phyloP scores from a whole-genome alignment of 2,329 filamentous ascomycete species.

The Corynespora cassiicola region DNA sequence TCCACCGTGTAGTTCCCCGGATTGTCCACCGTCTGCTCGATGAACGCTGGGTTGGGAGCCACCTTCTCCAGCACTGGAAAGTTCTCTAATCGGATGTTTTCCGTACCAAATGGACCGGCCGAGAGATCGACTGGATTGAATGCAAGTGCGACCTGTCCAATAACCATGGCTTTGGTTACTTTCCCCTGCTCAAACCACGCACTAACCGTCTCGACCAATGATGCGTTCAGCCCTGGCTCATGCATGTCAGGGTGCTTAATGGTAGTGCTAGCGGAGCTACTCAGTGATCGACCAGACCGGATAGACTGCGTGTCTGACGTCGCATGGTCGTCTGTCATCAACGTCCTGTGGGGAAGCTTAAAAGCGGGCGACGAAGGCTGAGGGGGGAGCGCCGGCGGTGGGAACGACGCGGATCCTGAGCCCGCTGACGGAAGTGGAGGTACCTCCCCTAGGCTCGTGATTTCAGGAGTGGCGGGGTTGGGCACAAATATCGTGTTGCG shows the following conservation, averaged over 20 bases:
- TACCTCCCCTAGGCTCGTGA: slow-evolving; percentile 44
- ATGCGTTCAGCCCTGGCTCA: slow-evolving; percentile 81
- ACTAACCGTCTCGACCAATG: slow-evolving; percentile 90
- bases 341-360: slow-evolving; percentile 38
- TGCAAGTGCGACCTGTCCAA: slow-evolving; percentile 87
- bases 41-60: slow-evolving; percentile 90
- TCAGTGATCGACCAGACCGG: slow-evolving; percentile 82
- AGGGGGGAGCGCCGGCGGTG: slow-evolving; percentile 31
- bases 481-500: slow-evolving; percentile 89
- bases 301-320: slow-evolving; percentile 90
- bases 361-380: slow-evolving; percentile 44
- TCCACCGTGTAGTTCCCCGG: slow-evolving; percentile 83
- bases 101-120: slow-evolving; percentile 50
- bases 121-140: slow-evolving; percentile 69
- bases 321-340: slow-evolving; percentile 61
- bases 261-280: slow-evolving; percentile 65
- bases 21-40: slow-evolving; percentile 71
- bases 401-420: slow-evolving; percentile 20
- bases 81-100: slow-evolving; percentile 84
- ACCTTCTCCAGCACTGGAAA: slow-evolving; percentile 89
- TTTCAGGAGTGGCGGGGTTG: slow-evolving; percentile 44
- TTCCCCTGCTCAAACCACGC: slow-evolving; percentile 79
- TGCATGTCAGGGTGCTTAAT: slow-evolving; percentile 82
- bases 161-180: slow-evolving; percentile 74
- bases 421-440: slow-evolving; percentile 34